phyloP scores from a whole-genome alignment of 805 yeast genomes.

The Yamadazyma nakazawae region DNA sequence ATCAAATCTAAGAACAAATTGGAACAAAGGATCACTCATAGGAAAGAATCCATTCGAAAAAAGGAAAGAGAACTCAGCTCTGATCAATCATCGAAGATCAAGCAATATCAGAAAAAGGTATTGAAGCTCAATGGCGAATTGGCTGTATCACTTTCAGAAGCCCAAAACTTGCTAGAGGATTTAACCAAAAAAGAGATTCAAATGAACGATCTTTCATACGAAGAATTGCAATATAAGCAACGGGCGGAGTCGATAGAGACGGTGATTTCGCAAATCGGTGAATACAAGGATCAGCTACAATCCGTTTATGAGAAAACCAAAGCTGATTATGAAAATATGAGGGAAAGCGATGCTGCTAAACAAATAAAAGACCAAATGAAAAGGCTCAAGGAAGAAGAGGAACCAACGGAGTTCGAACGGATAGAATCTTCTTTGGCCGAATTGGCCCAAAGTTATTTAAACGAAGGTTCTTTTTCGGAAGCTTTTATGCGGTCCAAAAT shows the following conservation, averaged over 20 bases:
- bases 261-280: slow-evolving; percentile 25
- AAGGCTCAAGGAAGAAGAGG: slow-evolving; percentile 36
- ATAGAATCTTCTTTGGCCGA: slow-evolving; percentile 24
- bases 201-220: slow-evolving; percentile 13
- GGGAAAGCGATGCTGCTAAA: slow-evolving; percentile 39
- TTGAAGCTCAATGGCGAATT: slow-evolving; percentile 5
- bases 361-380: slow-evolving; percentile 33
- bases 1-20: slow-evolving; percentile 1
- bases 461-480: slow-evolving; percentile 35
- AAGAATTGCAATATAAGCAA: slow-evolving; percentile 19
- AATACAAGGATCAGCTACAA: slow-evolving; percentile 22
- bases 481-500: slow-evolving; percentile 37
- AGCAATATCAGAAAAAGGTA: slow-evolving; percentile 27
- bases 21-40: neutral
- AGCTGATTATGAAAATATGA: slow-evolving; percentile 29
- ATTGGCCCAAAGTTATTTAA: slow-evolving; percentile 37
- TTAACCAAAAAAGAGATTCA: neutral
- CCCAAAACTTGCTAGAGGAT: neutral
- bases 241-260: slow-evolving; percentile 20
- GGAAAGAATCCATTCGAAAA: slow-evolving; percentile 11
- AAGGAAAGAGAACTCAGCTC: slow-evolving; percentile 36
- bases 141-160: neutral
- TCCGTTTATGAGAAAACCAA: slow-evolving; percentile 33
- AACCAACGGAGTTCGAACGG: slow-evolving; percentile 22
- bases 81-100: slow-evolving; percentile 42